phyloP scores from a whole-genome alignment of 1,139 yeast genomes.

The Pichia kudriavzevii region DNA sequence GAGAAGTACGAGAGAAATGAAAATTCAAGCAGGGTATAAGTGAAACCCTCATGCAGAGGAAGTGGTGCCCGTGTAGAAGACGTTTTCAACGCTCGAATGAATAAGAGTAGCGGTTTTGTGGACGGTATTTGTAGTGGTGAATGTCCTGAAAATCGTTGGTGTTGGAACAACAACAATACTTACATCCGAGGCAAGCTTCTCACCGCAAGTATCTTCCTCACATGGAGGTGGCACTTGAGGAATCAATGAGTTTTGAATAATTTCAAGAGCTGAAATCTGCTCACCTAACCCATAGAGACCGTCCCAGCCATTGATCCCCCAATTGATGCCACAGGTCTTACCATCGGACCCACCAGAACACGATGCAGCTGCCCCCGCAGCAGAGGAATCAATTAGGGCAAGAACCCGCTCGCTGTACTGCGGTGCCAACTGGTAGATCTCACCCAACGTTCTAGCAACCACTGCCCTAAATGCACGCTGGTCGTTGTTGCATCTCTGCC shows the following conservation, averaged over 20 bases:
- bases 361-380: conserved; percentile 71
- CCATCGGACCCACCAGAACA: conserved; percentile 87
- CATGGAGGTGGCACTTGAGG: conserved; percentile 49
- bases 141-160: conserved; percentile 9
- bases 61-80: conserved; percentile 8
- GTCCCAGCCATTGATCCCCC: conserved; percentile 71
- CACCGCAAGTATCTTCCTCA: conserved; percentile 53
- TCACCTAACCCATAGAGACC: conserved; percentile 81
- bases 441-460: conserved; percentile 66
- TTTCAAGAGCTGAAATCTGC: conserved; percentile 82
- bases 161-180: conserved; percentile 35
- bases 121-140: conserved; percentile 10
- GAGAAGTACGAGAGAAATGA: too few species aligned
- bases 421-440: conserved; percentile 68
- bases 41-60: too few species aligned
- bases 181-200: conserved; percentile 51
- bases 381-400: conserved; percentile 53
- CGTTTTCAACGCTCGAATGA: conserved; percentile 5
- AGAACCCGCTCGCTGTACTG: conserved; percentile 45
- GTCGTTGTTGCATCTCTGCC: conserved; percentile 67
- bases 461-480: conserved; percentile 86
- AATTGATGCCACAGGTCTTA: conserved; percentile 83
- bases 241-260: conserved; percentile 57
- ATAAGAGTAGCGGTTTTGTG: conserved; percentile 3
- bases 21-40: too few species aligned